phyloP scores from a whole-genome alignment of 306 rosid genomes.

The Dalbergia cultrata region DNA sequence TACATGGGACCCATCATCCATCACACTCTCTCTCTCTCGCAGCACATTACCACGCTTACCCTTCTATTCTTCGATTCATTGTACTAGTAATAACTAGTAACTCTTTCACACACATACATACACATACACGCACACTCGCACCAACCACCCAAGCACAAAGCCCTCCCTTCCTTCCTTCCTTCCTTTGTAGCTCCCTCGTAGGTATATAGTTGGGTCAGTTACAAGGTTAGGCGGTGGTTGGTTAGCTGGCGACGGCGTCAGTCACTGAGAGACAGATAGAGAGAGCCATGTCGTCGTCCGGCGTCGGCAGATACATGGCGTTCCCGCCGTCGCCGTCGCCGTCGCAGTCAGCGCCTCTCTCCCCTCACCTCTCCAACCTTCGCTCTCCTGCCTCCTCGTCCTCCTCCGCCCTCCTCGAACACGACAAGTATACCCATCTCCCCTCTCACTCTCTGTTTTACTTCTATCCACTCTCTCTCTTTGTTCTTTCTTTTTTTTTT shows the following conservation, averaged over 20 bases:
- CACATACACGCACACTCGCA: neutral
- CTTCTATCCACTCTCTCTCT: neutral
- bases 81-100: no score
- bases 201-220: no score
- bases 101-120: constrained; percentile 1
- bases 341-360: constrained; percentile 71
- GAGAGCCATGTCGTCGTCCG: constrained; percentile 57
- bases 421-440: constrained; percentile 67
- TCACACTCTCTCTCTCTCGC: neutral
- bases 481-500: neutral
- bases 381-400: constrained; percentile 73
- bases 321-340: constrained; percentile 96
- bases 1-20: constrained; percentile 14
- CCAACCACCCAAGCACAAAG: constrained; percentile 15
- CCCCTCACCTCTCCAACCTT: constrained; percentile 71
- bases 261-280: constrained; percentile 6
- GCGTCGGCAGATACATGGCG: constrained; percentile 76
- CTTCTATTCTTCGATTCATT: neutral
- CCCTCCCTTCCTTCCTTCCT: neutral
- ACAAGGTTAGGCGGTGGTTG: neutral
- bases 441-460: neutral
- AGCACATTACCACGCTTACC: neutral
- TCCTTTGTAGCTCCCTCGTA: neutral
- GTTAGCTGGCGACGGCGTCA: neutral
- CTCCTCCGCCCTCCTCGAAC: constrained; percentile 66